Conservation (phyloP, 768 basidiomycete species). For the Kwoniella bestiolae region DNA sequence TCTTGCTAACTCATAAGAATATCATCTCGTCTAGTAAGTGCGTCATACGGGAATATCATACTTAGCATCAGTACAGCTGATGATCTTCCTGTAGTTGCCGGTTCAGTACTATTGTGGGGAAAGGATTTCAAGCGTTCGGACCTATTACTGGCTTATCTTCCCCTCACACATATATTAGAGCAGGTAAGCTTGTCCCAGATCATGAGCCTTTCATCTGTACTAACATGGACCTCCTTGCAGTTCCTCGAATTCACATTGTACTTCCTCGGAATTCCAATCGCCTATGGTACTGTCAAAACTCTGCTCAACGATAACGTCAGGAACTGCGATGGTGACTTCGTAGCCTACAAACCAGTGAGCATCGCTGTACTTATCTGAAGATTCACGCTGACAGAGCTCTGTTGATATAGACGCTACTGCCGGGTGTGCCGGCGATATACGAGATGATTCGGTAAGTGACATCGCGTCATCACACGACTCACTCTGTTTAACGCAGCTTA, state of each 20-base stretch:
- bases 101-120: constrained; percentile 20
- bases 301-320: constrained; percentile 56
- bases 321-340: constrained; percentile 54
- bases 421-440: constrained; percentile 53
- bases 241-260: constrained; percentile 56
- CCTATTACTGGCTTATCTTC: constrained; percentile 45
- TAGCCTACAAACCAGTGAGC: constrained; percentile 47
- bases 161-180: constrained; percentile 54
- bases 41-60: too few relatives aligned
- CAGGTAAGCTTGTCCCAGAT: constrained; percentile 31
- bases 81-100: constrained; percentile 24
- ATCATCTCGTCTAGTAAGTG: constrained; percentile 69
- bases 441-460: constrained; percentile 40
- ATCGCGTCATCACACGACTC: too few relatives aligned
- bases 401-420: constrained; percentile 44
- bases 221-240: constrained; percentile 11
- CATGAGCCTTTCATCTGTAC: not conserved
- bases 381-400: constrained; percentile 1
- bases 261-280: constrained; percentile 46
- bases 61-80: not conserved
- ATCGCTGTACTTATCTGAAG: not conserved
- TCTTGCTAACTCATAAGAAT: constrained; percentile 82
- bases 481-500: not conserved
- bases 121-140: constrained; percentile 27
- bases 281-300: constrained; percentile 55